A percentile compares a stretch with the other conserved stretches of the same genome.
Evolutionary conservation across 768 basidiomycete species (phyloP).

Genomic region (Lactarius sanguifluus): DNA sequence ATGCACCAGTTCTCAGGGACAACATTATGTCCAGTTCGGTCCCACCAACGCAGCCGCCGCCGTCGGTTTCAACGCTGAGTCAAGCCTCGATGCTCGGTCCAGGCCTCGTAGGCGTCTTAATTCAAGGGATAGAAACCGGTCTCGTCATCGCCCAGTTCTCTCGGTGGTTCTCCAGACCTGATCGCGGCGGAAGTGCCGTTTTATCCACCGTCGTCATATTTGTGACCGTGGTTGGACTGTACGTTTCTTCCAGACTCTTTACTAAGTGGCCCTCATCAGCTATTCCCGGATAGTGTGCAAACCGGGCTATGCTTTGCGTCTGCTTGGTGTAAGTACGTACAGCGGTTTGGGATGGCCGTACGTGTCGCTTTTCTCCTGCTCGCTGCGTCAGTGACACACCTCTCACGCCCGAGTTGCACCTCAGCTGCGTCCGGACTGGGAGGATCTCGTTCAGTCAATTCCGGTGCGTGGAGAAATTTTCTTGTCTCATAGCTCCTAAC

Average conservation of each 20-base stretch:
- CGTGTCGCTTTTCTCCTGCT: background rate
- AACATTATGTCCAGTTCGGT: constrained; percentile 9
- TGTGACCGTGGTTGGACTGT: constrained; percentile 18
- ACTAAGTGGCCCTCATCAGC: background rate
- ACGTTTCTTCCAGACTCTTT: background rate
- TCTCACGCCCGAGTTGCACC: background rate
- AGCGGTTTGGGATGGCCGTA: constrained; percentile 1
- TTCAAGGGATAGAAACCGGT: constrained; percentile 12
- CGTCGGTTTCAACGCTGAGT: background rate
- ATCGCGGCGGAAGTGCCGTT: background rate
- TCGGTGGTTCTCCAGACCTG: constrained; percentile 11
- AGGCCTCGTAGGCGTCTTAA: constrained; percentile 6
- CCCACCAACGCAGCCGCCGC: background rate
- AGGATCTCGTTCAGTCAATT: background rate
- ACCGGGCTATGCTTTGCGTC: constrained; percentile 11
- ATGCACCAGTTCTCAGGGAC: background rate
- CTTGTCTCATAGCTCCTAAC: background rate
- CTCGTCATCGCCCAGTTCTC: constrained; percentile 17
- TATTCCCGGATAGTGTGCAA: constrained; percentile 7
- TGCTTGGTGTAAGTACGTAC: constrained; percentile 9
- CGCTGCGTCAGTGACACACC: background rate
- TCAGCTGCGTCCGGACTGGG: constrained; percentile 2
- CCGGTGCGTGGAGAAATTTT: constrained; percentile 3
- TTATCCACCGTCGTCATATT: constrained; percentile 4
- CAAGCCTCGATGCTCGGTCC: constrained; percentile 4